These are phyloP conservation scores for Phytophthora pinifolia DNA, from an alignment of 352 stramenopile genomes.

Conservation along the genomic window DNA sequence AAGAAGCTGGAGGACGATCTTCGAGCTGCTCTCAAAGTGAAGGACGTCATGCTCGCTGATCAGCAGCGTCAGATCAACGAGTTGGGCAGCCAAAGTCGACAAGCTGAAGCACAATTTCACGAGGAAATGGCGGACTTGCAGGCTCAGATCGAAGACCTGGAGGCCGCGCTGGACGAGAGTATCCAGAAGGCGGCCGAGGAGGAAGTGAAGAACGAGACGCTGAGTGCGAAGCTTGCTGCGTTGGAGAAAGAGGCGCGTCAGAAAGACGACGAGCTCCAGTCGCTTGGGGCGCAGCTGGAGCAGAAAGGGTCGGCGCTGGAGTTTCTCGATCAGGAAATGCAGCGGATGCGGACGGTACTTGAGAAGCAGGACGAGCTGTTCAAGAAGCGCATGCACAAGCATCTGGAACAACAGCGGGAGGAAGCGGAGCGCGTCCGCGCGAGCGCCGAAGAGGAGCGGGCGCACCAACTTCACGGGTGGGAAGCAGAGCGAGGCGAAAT, in stretches of 20 bases:
- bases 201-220: constrained; percentile 35
- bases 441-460: constrained; percentile 39
- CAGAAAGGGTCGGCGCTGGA: constrained; percentile 60
- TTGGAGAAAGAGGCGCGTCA: constrained; percentile 19
- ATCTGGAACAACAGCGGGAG: constrained; percentile 49
- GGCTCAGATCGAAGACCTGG: constrained; percentile 58
- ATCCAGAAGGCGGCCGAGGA: constrained; percentile 41
- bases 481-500: constrained; percentile 38
- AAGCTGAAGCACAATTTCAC: constrained; percentile 43
- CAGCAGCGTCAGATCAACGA: constrained; percentile 57
- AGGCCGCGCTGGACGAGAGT: constrained; percentile 58
- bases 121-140: constrained; percentile 54
- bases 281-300: constrained; percentile 30
- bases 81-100: constrained; percentile 29
- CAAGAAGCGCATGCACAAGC: constrained; percentile 47
- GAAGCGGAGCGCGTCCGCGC: constrained; percentile 35
- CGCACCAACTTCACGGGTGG: constrained; percentile 34
- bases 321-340: constrained; percentile 73
- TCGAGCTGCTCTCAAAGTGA: constrained; percentile 61
- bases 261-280: constrained; percentile 21
- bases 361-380: constrained; percentile 61
- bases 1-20: constrained; percentile 55
- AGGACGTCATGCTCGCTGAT: constrained; percentile 74
- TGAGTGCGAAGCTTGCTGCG: constrained; percentile 19
- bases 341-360: constrained; percentile 50